Evolutionary conservation across 1,139 yeast species (phyloP).

Genomic region (Candida pseudoviswanathii): DNA sequence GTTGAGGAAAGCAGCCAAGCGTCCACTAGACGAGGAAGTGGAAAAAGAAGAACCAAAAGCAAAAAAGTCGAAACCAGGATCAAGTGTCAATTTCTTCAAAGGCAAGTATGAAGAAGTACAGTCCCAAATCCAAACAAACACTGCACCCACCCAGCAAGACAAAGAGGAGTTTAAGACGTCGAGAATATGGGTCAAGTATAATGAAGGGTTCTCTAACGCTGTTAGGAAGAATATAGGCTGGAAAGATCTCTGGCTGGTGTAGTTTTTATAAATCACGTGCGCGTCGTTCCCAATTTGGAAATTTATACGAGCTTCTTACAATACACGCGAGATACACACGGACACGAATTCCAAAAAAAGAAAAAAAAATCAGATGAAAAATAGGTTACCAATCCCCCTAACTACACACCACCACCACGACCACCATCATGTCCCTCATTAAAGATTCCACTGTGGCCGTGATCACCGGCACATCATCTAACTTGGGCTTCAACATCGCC

Average conservation of each 20-base stretch:
- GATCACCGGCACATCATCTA: constrained; percentile 59
- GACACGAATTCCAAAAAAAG: background rate
- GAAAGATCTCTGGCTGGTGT: constrained; percentile 60
- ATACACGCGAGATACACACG: background rate
- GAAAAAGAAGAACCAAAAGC: constrained; percentile 25
- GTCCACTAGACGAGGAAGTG: constrained; percentile 24
- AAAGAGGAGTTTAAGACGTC: constrained; percentile 19
- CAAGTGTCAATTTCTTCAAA: constrained; percentile 44
- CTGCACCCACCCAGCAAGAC: constrained; percentile 7
- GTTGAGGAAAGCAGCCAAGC: constrained; percentile 28
- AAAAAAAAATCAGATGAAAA: background rate
- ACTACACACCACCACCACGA: background rate
- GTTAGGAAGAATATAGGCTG: constrained; percentile 85
- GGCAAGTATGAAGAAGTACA: constrained; percentile 39
- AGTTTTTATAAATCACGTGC: background rate
- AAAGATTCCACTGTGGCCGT: constrained; percentile 37
- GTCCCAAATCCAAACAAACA: constrained; percentile 14
- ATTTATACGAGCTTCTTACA: background rate
- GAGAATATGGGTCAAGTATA: constrained; percentile 87
- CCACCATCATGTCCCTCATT: constrained; percentile 18
- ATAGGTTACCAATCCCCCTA: background rate
- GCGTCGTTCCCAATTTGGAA: background rate
- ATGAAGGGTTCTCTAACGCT: constrained; percentile 94
- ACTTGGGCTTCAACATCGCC: constrained; percentile 84
- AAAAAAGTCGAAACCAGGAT: constrained; percentile 25